Evolutionary conservation across 257 asterid genomes (phyloP).

Genomic region (Rubia yunnanensis): DNA sequence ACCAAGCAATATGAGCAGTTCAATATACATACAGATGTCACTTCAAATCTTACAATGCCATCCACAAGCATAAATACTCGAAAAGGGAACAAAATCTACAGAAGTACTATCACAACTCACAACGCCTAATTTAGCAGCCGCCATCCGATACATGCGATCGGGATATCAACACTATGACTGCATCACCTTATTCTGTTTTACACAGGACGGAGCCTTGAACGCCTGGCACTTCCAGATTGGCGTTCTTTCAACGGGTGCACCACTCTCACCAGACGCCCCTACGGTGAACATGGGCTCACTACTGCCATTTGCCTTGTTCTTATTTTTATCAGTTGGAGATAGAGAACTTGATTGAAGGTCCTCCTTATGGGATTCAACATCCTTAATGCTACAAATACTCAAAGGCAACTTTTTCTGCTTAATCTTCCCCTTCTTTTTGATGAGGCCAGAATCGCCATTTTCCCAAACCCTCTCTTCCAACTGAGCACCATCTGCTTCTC

Average conservation of each 20-base stretch:
- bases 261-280: conserved; percentile 28
- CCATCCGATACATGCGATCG: conserved; percentile 16
- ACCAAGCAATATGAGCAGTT: conserved; percentile 39
- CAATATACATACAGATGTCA: conserved; percentile 38
- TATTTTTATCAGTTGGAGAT: conserved; percentile 18
- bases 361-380: conserved; percentile 52
- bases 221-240: conserved; percentile 77
- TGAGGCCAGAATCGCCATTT: conserved; percentile 36
- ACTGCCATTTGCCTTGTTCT: conserved; percentile 12
- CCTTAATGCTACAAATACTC: conserved; percentile 76
- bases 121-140: conserved; percentile 36
- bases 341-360: conserved; percentile 29
- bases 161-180: conserved; percentile 53
- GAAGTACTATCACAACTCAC: conserved; percentile 39
- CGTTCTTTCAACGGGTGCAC: conserved; percentile 43
- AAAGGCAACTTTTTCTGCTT: conserved; percentile 84
- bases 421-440: conserved; percentile 51
- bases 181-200: conserved; percentile 64
- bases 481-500: conserved; percentile 22
- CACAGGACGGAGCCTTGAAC: conserved; percentile 60
- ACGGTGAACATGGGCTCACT: conserved; percentile 33
- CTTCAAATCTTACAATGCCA: conserved; percentile 39
- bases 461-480: conserved; percentile 26
- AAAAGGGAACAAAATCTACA: conserved; percentile 21
- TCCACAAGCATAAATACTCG: conserved; percentile 22